Conservation (phyloP, 169 alveolate species). For the Amoebophrya sp. region DNA sequence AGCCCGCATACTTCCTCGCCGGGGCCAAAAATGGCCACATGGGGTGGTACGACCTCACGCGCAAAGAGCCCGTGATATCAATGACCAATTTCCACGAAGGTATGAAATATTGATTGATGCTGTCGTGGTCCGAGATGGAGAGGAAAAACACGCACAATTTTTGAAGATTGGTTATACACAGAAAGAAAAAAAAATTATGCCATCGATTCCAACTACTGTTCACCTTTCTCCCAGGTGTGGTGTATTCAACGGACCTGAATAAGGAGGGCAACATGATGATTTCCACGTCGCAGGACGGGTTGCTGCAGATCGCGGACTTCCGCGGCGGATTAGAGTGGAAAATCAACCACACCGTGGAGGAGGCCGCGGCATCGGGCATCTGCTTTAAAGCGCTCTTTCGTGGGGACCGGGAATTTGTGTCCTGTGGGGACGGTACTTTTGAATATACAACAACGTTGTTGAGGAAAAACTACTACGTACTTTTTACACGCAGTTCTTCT, state of each 20-base stretch:
- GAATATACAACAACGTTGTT: too few species aligned
- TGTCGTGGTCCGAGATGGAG: too few species aligned
- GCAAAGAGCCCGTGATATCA: background rate
- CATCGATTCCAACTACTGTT: too few species aligned
- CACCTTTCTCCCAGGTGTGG: too few species aligned
- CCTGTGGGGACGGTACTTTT: conserved; percentile 26
- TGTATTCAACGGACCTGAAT: background rate
- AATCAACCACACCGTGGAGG: background rate
- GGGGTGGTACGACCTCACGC: background rate
- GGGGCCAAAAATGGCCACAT: background rate
- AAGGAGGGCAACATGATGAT: background rate
- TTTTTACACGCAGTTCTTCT: too few species aligned
- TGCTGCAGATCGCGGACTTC: background rate
- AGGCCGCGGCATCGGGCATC: conserved; percentile 27
- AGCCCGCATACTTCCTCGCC: background rate
- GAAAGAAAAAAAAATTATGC: too few species aligned
- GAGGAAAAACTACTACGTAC: too few species aligned
- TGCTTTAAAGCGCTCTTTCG: conserved; percentile 25
- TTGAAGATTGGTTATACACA: too few species aligned
- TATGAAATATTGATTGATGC: too few species aligned
- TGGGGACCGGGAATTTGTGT: conserved; percentile 21
- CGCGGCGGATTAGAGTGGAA: background rate
- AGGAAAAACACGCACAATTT: too few species aligned
- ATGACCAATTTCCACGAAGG: background rate
- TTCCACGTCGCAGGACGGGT: background rate